Percentiles rank a stretch among this genome's conserved stretches.
Evolutionary conservation across 805 yeast species (phyloP).

Genomic region (Candida orba): DNA sequence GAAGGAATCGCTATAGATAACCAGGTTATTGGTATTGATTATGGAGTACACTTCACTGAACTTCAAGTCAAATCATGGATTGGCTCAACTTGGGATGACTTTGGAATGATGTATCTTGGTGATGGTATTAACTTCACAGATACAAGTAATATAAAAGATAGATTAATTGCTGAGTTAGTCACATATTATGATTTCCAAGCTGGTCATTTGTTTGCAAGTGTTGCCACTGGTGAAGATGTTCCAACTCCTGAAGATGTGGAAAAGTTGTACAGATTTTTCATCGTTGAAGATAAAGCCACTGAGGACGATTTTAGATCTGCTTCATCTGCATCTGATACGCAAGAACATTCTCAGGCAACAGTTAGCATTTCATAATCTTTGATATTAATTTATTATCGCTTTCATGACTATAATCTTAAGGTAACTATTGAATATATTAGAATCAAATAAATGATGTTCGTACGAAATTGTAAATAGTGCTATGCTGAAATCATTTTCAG

Average conservation of each 20-base stretch:
- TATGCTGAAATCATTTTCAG: no score
- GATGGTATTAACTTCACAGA: neutral
- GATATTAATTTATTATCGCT: no score
- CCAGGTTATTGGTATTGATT: no score
- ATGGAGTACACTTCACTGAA: neutral
- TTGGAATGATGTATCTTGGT: neutral
- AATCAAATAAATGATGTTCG: no score
- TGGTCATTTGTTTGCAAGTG: neutral
- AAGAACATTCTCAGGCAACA: no score
- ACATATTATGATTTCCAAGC: constrained; percentile 1
- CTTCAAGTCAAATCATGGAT: neutral
- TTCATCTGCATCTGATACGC: no score
- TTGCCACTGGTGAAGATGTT: neutral
- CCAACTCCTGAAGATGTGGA: neutral
- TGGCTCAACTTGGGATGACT: neutral
- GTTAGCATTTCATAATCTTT: no score
- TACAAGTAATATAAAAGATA: neutral
- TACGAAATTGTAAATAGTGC: no score
- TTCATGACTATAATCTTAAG: no score
- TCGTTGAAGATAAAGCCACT: neutral
- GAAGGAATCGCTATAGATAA: neutral
- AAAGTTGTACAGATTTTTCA: neutral
- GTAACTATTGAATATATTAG: no score
- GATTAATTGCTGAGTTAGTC: neutral
- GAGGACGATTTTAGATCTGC: neutral